Conservation (phyloP, 768 basidiomycete species). For the Boletus rex-veris region DNA sequence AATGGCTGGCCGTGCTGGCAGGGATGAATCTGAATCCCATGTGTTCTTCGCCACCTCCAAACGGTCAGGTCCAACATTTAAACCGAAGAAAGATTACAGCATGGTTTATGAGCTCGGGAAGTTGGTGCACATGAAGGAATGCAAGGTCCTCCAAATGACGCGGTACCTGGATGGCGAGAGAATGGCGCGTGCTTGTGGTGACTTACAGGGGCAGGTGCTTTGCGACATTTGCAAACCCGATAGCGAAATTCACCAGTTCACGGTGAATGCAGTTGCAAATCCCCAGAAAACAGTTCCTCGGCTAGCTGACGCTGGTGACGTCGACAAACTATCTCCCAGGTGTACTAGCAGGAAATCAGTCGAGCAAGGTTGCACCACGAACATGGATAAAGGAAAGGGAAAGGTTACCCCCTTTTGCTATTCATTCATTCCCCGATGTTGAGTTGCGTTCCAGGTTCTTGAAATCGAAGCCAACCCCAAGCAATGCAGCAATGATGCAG, state of each 20-base stretch:
- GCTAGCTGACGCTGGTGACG: not conserved
- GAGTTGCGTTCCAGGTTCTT: too few species aligned
- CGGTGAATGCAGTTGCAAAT: not conserved
- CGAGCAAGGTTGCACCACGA: not conserved
- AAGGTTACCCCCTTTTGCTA: not conserved
- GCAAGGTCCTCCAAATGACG: not conserved
- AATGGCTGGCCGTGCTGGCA: conserved; percentile 7
- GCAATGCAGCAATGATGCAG: too few species aligned
- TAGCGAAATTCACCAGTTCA: not conserved
- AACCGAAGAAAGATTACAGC: not conserved
- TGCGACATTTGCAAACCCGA: conserved; percentile 6
- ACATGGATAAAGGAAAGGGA: not conserved
- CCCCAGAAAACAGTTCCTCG: not conserved
- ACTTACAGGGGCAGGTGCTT: not conserved
- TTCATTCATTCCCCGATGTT: too few species aligned
- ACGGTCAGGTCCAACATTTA: not conserved
- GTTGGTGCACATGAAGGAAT: not conserved
- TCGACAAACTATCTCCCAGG: not conserved
- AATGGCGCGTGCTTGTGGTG: not conserved
- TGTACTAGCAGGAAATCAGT: not conserved
- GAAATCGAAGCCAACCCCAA: too few species aligned
- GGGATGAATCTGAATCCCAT: conserved; percentile 4
- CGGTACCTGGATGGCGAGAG: not conserved
- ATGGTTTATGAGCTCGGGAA: not conserved
- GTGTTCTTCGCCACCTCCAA: not conserved